A percentile compares a stretch with the other conserved stretches of the same genome.
Conservation (phyloP, 2,329 filamentous ascomycete species). For the Lachnellula occidentalis region DNA sequence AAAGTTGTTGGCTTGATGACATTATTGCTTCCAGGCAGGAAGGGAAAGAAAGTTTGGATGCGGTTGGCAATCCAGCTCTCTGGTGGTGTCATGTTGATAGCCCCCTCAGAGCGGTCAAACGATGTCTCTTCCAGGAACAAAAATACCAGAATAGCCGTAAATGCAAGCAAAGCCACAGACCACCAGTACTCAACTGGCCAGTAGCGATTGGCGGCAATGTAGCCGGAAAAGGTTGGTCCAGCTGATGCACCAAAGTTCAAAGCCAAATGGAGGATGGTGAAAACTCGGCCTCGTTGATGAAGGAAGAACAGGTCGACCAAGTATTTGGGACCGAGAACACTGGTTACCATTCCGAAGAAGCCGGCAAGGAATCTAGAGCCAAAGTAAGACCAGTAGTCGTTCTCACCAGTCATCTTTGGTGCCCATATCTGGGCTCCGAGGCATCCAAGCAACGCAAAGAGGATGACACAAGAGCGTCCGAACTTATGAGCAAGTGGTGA, state of each 20-base stretch:
- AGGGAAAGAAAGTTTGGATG: constrained; percentile 29
- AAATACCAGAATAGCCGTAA: constrained; percentile 33
- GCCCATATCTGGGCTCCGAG: constrained; percentile 35
- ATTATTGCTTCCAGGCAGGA: constrained; percentile 17
- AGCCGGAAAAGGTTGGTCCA: constrained; percentile 36
- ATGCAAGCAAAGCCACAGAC: constrained; percentile 34
- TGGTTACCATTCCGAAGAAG: constrained; percentile 36
- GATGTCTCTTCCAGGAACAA: constrained; percentile 37
- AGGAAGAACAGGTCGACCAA: constrained; percentile 41
- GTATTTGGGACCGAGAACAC: constrained; percentile 35
- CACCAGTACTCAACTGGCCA: constrained; percentile 40
- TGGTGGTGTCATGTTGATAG: constrained; percentile 18
- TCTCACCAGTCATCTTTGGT: constrained; percentile 33
- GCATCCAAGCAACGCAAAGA: constrained; percentile 35
- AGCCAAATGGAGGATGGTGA: constrained; percentile 33
- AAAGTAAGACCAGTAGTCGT: constrained; percentile 30
- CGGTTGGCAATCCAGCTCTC: constrained; percentile 24
- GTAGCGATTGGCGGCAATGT: constrained; percentile 32
- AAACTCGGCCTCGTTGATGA: constrained; percentile 37
- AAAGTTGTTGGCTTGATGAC: constrained; percentile 5
- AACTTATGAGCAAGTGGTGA: constrained; percentile 33
- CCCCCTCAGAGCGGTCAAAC: constrained; percentile 27
- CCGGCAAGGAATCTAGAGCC: constrained; percentile 33
- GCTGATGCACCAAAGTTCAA: constrained; percentile 34
- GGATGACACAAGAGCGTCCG: constrained; percentile 35